Base-by-base conservation (phyloP, 495 filamentous ascomycete genomes). In the Lophium mytilinum region DNA sequence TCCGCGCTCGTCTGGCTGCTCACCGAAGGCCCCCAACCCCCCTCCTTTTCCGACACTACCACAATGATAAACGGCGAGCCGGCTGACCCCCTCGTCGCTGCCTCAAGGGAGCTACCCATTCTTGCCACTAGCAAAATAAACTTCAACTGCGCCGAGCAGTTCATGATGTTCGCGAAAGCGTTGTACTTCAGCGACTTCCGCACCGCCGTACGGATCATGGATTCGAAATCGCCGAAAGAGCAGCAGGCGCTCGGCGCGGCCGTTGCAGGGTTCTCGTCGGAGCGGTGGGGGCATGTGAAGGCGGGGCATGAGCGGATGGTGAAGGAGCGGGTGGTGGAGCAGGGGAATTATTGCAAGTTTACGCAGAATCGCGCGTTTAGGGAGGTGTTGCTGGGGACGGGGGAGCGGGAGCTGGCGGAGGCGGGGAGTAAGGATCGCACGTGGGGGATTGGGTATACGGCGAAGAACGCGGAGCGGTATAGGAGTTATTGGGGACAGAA, bases 131-230 rank as follows among this genome's bases (percentile, higher is more conserved):
- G 4, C 45, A 3, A 4, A 34, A 12, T 52, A 37, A 37, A 10
- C 7, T 52, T 40, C 50, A 52, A 40, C 50, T 37, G 50, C 50
- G 15, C 24, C 34, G 50, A 52, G 15, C 50, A 52, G 18, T 37
- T 37, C 8, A 52, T 52, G 15, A 52, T 52, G 50, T 40, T 37
- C 50, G 37, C 12, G 0, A 52, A 52, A 14, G 24, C 15, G 33
- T n/a, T 52, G 4, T 36, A 17, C 5, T 52, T 52, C 50, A 1
- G 4, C 50, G 50, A 52, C 15, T 14, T 12, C 14, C 4, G 30
- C 2, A 10, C 50, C 50, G 9, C 21, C 24, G 24, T 9, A 1
- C 12, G 15, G 6, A 52, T 52, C 37, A 4, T 52, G 14, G 50
- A 15, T 1, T 37, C 37, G 0, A 6, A n/a, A 1, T 9, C 34